phyloP scores from a whole-genome alignment of 139 green algal species.

The Eudorina sp. region DNA sequence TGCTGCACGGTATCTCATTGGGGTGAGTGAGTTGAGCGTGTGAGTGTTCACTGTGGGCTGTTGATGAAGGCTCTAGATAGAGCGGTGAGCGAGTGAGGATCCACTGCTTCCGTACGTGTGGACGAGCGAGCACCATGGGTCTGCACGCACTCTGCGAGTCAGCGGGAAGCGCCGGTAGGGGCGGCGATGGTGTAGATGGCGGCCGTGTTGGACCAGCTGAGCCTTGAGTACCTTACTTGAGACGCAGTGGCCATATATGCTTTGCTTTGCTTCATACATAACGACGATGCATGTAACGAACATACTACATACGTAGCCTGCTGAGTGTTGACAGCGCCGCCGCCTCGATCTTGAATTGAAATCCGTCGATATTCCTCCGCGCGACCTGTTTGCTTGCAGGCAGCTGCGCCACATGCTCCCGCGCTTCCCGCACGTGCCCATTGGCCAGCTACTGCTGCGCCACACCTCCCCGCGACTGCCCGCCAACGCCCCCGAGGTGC shows the following conservation, averaged over 20 bases:
- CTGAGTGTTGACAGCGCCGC: too few species aligned
- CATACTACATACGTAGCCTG: too few species aligned
- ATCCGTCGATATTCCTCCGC: neutral
- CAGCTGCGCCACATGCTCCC: neutral
- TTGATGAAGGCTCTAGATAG: neutral
- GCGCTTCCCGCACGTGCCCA: neutral
- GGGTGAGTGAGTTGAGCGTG: neutral
- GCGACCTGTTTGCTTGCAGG: neutral
- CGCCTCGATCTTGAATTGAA: neutral
- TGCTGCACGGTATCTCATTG: neutral
- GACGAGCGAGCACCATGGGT: neutral
- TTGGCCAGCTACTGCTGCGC: neutral
- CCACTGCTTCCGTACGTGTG: neutral
- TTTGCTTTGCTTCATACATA: too few species aligned
- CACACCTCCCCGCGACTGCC: neutral
- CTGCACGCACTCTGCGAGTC: neutral
- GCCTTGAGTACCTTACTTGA: too few species aligned
- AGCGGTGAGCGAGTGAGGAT: neutral
- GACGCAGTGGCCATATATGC: neutral
- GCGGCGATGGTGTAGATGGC: too few species aligned
- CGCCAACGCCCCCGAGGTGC: neutral
- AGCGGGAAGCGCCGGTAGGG: too few species aligned
- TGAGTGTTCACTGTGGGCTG: neutral
- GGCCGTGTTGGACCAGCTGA: too few species aligned
- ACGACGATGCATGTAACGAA: too few species aligned